Evolutionary conservation across 495 filamentous ascomycete genomes (phyloP).

Genomic region (Aspergillus haitiensis): DNA sequence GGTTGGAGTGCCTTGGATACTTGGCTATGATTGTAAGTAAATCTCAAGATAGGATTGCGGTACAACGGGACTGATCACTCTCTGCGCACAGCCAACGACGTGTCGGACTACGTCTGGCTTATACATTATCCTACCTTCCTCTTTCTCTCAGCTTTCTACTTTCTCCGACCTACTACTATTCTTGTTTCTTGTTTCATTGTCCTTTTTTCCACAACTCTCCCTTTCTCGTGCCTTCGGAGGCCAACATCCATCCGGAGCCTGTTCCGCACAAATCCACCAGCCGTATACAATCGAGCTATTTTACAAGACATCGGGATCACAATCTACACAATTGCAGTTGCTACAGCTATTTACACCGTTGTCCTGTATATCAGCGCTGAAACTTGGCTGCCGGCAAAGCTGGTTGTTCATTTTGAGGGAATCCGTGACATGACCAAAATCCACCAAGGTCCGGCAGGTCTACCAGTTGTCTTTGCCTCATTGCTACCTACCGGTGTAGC

Average conservation of each 20-base stretch:
- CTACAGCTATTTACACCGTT: constrained; percentile 66
- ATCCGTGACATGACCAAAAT: constrained; percentile 64
- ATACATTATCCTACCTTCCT: constrained; percentile 69
- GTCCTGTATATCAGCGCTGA: constrained; percentile 62
- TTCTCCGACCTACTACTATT: constrained; percentile 57
- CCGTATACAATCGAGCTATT: constrained; percentile 66
- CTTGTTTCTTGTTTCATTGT: constrained; percentile 61
- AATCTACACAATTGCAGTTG: constrained; percentile 61
- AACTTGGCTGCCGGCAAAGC: constrained; percentile 62
- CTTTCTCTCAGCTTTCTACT: constrained; percentile 74
- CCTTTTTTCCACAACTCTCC: constrained; percentile 62
- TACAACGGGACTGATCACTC: constrained; percentile 2
- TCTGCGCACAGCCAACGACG: constrained; percentile 58
- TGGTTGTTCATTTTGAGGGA: constrained; percentile 69
- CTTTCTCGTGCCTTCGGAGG: constrained; percentile 68
- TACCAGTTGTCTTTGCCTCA: constrained; percentile 49
- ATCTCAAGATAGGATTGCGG: neutral
- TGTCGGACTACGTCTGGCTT: constrained; percentile 64
- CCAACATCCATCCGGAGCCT: constrained; percentile 62
- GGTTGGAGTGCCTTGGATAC: constrained; percentile 68
- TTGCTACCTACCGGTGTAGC: constrained; percentile 68
- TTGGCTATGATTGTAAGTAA: constrained; percentile 64
- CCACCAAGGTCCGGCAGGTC: constrained; percentile 53
- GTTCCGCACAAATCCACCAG: constrained; percentile 38
- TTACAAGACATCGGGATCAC: constrained; percentile 64